Evolutionary conservation across 306 rosid species (phyloP), one percentile per base, ranked within the genome.

Genomic region (Quercus bicolor): DNA sequence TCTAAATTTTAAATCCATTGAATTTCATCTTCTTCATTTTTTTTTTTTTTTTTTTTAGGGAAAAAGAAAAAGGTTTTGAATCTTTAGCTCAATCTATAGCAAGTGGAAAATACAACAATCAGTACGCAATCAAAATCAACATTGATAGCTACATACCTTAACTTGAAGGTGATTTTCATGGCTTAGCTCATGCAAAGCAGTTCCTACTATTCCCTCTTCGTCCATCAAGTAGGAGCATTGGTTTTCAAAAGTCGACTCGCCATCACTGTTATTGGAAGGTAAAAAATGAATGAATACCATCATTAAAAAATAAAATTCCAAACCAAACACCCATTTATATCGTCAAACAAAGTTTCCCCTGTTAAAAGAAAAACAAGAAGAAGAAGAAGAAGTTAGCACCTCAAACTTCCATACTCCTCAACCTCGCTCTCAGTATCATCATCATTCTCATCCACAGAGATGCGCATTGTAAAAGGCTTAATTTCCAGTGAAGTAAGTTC

Each of bases 401-500:
- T 72, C 21, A 77, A 78, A 48, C 68, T 84, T 68, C 53, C 75
- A 53, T 77, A 86, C 72, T 83, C 86, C 33, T 87, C 91, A 45
- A 68, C 86, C 19, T 89, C 85, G 21, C 75, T 74, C 2, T 85
- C 89, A 6, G 73, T 26, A 33, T 77, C 86, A 8, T 6, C 9
- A 34, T 78, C 88, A 75, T 82, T 72, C 73, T 89, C 95, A 89
- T 66, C 90, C 56, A 89, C 97, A 8, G 69, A 57, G 2, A 90
- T 88, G 11, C 84, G 84, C 90, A 92, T 81, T 29, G 83, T 78
- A 52, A 21, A 21, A 21, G 23, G 90, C 75, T 87, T 91, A 33
- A 43, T 43, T 77, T 94, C 90, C 77, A 93, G 68, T 4, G 88
- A 82, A 75, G 86, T 83, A 77, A 93, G 91, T 82, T 91, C 97